phyloP scores from a whole-genome alignment of 306 rosid species.

The Medicago lupulina region DNA sequence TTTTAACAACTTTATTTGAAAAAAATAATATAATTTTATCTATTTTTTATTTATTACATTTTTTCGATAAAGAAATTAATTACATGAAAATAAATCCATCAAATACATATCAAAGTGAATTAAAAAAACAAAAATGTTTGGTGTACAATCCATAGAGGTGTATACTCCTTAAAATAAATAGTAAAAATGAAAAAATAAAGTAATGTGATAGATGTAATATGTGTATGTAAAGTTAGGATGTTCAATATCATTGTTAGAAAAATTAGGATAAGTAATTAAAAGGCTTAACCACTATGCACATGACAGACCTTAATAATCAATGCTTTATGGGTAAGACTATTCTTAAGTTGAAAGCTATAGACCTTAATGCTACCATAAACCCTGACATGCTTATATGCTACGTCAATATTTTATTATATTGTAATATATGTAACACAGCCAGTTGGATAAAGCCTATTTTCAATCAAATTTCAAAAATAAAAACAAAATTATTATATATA shows the following conservation, averaged over 20 bases:
- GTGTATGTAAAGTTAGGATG: no score
- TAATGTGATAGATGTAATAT: no score
- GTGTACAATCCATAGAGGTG: no score
- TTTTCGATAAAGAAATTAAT: neutral
- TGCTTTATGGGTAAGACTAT: slow-evolving; percentile 23
- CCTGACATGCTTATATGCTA: slow-evolving; percentile 36
- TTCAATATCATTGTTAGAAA: no score
- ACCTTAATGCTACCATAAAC: slow-evolving; percentile 7
- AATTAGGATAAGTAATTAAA: neutral
- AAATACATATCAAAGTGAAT: neutral
- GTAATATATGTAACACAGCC: neutral
- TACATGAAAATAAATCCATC: neutral
- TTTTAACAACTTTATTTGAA: neutral
- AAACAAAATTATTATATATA: no score
- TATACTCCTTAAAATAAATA: no score
- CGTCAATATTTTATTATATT: slow-evolving; percentile 18
- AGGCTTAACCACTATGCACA: neutral
- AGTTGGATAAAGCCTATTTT: neutral
- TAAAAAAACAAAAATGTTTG: neutral
- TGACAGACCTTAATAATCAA: slow-evolving; percentile 7
- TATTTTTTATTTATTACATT: neutral
- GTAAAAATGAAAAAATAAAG: no score
- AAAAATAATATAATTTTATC: no score
- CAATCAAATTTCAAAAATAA: neutral
- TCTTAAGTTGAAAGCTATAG: slow-evolving; percentile 31